phyloP scores from a whole-genome alignment of 208 protist species.

The Trypanosoma platydactyli region DNA sequence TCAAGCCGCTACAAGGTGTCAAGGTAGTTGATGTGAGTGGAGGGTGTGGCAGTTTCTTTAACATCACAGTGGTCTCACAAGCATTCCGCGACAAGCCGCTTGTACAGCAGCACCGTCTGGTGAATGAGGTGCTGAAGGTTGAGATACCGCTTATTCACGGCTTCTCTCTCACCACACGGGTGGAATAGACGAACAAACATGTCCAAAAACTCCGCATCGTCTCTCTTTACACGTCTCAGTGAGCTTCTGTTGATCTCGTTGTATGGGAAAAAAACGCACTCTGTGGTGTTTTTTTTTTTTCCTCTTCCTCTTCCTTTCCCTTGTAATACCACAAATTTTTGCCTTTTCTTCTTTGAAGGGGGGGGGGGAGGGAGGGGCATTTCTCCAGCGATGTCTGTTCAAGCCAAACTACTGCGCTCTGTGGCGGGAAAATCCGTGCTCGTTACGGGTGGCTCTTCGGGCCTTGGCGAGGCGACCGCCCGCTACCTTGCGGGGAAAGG shows the following conservation, averaged over 20 bases:
- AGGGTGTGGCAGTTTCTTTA: conserved; percentile 86
- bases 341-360: not conserved
- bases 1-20: conserved; percentile 58
- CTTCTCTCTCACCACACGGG: conserved; percentile 76
- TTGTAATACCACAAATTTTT: too few relatives aligned
- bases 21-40: conserved; percentile 72
- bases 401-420: conserved; percentile 25
- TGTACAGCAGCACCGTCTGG: conserved; percentile 85
- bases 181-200: conserved; percentile 14
- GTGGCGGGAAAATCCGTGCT: conserved; percentile 39
- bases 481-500: conserved; percentile 35
- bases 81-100: conserved; percentile 75
- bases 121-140: conserved; percentile 74
- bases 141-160: conserved; percentile 88
- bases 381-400: conserved; percentile 16
- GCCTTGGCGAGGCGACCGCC: conserved; percentile 46
- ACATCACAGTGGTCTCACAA: conserved; percentile 72
- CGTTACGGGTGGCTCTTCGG: conserved; percentile 49
- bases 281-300: conserved; percentile 9
- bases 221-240: not conserved
- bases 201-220: not conserved
- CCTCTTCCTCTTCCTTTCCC: not conserved
- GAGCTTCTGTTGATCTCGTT: conserved; percentile 3
- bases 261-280: not conserved
- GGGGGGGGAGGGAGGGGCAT: too few relatives aligned